These are phyloP conservation scores for Trebouxiophyceae sp. DNA, from an alignment of 163 green algal genomes.

Conservation along the genomic window DNA sequence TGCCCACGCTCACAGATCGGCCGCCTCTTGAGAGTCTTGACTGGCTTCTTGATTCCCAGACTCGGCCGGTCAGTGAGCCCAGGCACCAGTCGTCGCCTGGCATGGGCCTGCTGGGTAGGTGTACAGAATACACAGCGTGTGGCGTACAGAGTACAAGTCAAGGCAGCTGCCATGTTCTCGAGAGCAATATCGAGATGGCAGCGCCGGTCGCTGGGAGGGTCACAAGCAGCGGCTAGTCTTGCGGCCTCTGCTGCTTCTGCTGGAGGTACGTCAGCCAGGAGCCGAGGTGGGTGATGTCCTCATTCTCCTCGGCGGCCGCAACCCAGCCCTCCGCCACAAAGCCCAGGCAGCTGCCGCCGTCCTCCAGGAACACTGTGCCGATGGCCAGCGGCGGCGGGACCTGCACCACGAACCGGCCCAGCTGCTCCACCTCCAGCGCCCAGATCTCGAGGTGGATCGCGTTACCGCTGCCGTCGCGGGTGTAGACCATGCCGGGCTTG, in stretches of 20 bases:
- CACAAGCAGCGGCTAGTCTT: too few species aligned
- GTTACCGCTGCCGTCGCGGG: conserved; percentile 12
- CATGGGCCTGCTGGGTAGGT: too few species aligned
- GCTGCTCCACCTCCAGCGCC: conserved; percentile 36
- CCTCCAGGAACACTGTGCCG: conserved; percentile 57
- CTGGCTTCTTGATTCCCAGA: too few species aligned
- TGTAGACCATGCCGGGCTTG: conserved; percentile 25
- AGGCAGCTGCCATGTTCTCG: too few species aligned
- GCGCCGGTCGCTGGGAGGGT: too few species aligned
- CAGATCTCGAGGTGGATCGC: conserved; percentile 19
- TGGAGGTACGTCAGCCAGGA: conserved; percentile 42
- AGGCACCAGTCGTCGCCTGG: too few species aligned
- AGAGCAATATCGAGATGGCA: too few species aligned
- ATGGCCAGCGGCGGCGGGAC: conserved; percentile 47
- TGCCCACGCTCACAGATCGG: too few species aligned
- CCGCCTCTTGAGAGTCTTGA: too few species aligned
- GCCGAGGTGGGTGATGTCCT: conserved; percentile 40
- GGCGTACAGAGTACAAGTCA: too few species aligned
- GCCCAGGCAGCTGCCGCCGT: conserved; percentile 47
- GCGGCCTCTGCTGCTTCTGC: conserved; percentile 9
- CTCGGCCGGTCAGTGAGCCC: too few species aligned
- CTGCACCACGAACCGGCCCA: conserved; percentile 35
- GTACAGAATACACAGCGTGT: too few species aligned
- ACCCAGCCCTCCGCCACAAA: conserved; percentile 58
- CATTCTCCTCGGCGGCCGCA: conserved; percentile 5